Evolutionary conservation across 192 early-diverging fungal species (phyloP).

Genomic region (Lunasporangiospora selenospora): DNA sequence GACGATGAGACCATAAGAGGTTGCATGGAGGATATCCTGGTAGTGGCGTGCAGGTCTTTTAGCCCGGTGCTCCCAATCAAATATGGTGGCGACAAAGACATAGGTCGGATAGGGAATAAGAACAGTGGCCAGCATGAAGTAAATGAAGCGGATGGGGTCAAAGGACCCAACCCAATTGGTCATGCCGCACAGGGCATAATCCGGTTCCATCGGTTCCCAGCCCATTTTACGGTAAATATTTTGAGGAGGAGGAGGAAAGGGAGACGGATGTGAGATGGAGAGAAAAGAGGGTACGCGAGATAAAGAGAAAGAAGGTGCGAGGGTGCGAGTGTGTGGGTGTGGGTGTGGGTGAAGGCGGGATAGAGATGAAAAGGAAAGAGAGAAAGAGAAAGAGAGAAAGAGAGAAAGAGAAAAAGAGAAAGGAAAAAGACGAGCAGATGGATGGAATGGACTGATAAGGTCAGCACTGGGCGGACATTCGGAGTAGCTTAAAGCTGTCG

Average conservation of each 20-base stretch:
- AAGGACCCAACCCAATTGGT: conserved; percentile 55
- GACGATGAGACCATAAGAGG: conserved; percentile 68
- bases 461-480: no score
- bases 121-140: conserved; percentile 61
- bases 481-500: no score
- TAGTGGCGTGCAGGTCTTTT: conserved; percentile 72
- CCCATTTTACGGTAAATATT: conserved; percentile 24
- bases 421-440: not conserved
- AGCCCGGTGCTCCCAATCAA: conserved; percentile 70
- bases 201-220: conserved; percentile 44
- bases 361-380: not conserved
- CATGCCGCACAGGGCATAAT: conserved; percentile 38
- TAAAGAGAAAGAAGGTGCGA: not conserved
- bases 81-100: conserved; percentile 62
- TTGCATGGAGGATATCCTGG: conserved; percentile 63
- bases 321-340: no score
- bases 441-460: not conserved
- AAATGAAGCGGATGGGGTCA: conserved; percentile 55
- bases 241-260: not conserved
- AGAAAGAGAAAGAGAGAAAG: not conserved
- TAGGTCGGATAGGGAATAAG: conserved; percentile 62
- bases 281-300: not conserved
- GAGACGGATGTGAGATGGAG: not conserved
- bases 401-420: not conserved
- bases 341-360: not conserved